phyloP scores from a whole-genome alignment of 176 grass and related monocot genomes.

The Elaeis guineensis region DNA sequence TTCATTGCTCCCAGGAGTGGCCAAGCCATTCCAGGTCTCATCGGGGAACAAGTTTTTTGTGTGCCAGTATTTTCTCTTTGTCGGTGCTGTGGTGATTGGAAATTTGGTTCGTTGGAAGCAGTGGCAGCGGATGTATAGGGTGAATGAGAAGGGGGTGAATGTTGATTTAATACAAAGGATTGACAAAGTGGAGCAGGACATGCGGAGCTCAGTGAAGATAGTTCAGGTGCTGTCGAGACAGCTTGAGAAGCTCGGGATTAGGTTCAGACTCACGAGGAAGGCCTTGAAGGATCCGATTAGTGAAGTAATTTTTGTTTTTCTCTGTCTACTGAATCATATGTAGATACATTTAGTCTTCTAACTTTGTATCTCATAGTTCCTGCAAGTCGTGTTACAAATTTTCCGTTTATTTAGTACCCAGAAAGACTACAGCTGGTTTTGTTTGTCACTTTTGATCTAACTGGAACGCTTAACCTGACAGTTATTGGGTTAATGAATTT shows the following conservation, averaged over 20 bases:
- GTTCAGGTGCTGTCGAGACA: conserved; percentile 46
- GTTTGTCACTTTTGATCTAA: too few species aligned
- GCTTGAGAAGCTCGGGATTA: conserved; percentile 67
- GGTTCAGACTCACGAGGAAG: conserved; percentile 59
- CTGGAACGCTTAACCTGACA: too few species aligned
- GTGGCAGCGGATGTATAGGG: conserved; percentile 20
- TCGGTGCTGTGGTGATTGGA: conserved; percentile 42
- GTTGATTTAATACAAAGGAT: conserved; percentile 34
- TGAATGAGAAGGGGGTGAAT: conserved; percentile 5
- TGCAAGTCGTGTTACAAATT: too few species aligned
- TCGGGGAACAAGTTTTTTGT: conserved; percentile 32
- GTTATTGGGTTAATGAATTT: too few species aligned
- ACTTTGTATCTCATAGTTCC: too few species aligned
- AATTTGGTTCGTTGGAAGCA: conserved; percentile 57
- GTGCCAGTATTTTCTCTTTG: conserved; percentile 44
- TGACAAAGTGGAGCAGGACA: conserved; percentile 46
- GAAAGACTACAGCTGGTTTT: too few species aligned
- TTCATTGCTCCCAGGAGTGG: conserved; percentile 11
- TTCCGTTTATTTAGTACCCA: too few species aligned
- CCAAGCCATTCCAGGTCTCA: conserved; percentile 17
- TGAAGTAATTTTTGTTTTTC: conserved; percentile 37
- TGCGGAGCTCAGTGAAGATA: conserved; percentile 39
- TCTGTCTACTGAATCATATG: too few species aligned
- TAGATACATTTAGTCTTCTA: too few species aligned
- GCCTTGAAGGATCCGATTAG: conserved; percentile 44